Evolutionary conservation across 495 filamentous ascomycete genomes (phyloP), one percentile per base, ranked within the genome.

Genomic region (Neurospora tetraspora): DNA sequence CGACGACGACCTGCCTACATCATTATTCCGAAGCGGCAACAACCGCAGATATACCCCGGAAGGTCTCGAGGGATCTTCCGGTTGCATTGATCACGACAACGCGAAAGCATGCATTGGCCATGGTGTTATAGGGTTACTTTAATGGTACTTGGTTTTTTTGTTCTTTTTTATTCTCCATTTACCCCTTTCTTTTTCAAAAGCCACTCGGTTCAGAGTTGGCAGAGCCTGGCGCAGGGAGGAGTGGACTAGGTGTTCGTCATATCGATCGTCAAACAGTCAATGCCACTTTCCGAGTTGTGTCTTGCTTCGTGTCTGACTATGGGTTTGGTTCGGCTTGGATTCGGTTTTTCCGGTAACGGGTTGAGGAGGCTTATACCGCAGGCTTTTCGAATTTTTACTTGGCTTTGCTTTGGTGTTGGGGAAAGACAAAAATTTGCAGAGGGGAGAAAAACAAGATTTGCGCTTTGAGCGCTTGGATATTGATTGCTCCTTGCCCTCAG

Each of bases 51-150:
- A 61, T 61, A 61, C 53, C 53, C 53, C 38, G 27, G 38, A 47
- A 69, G 40, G 14, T 68, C 14, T 37, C 73, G 36, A 70, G 20
- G 45, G 10, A 3, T 71, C 34, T 65, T 45, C 45, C 43, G 69
- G 40, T 71, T 70, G 72, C 71, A 39, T 70, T 70, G n/a, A 71
- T 72, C 23, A 78, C 75, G 74, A 79, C 75, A 76, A 34, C 27
- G 53, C 53, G 53, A 73, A 76, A 77, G 71, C 71, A 78, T 80
- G 79, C 79, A 81, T 81, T 74, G 79, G 74, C 47, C 73, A 72
- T 75, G 79, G 77, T 77, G 74, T 79, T 78, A 61, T 8, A 31
- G 23, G 53, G 23, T 61, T 61, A 61, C 23, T 34, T 61, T 78
- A 70, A 69, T 72, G 70, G 71, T 72, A 72, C 40, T 74, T 78